Percentiles rank a stretch among this genome's conserved stretches.
Conservation (phyloP, 1,139 yeast genomes). For the Debaryomyces psychrophilus region DNA sequence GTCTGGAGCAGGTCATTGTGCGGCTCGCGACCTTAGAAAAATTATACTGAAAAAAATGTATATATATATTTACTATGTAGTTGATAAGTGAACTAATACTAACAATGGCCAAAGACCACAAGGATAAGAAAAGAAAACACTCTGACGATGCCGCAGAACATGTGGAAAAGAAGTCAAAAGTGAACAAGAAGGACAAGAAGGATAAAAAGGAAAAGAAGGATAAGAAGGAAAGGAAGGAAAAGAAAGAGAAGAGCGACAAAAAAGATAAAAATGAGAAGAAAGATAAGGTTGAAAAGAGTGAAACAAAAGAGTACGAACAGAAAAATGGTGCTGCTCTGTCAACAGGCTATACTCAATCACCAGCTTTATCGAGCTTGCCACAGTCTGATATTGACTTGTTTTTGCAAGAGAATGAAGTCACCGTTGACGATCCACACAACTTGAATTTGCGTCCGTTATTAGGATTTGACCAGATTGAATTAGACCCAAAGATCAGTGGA, state of each 20-base stretch:
- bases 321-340: conserved; percentile 33
- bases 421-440: conserved; percentile 70
- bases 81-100: conserved; percentile 15
- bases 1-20: conserved; percentile 7
- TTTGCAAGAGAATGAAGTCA: conserved; percentile 71
- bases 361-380: conserved; percentile 36
- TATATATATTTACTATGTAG: conserved; percentile 12
- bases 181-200: conserved; percentile 40
- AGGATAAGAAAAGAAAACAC: conserved; percentile 50
- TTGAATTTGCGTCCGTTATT: conserved; percentile 67
- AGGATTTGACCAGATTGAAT: conserved; percentile 61
- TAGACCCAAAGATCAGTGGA: conserved; percentile 57
- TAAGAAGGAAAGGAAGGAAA: conserved; percentile 31
- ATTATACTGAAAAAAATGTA: conserved; percentile 6
- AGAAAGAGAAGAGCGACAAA: conserved; percentile 45
- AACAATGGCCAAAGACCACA: conserved; percentile 36
- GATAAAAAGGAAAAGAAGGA: conserved; percentile 46
- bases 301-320: conserved; percentile 46
- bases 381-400: conserved; percentile 64
- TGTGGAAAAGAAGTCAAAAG: conserved; percentile 25
- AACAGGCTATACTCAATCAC: conserved; percentile 34
- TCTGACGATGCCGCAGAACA: conserved; percentile 32
- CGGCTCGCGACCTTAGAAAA: conserved; percentile 7
- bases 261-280: conserved; percentile 50
- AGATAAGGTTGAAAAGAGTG: conserved; percentile 50